These are phyloP conservation scores for Lodderomyces margitis DNA, from an alignment of 1,139 yeast genomes.

Conservation along the genomic window DNA sequence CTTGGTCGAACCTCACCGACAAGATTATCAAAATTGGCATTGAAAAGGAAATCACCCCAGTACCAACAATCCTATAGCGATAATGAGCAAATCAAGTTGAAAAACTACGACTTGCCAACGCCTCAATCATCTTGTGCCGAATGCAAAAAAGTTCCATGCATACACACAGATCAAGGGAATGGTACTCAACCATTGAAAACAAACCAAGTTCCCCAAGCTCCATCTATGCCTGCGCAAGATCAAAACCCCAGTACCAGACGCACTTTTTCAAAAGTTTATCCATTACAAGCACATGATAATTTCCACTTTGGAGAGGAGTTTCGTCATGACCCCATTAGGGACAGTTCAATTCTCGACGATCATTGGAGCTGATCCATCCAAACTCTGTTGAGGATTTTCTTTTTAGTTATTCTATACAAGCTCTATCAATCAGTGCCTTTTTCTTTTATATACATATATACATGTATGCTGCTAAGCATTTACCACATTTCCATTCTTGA, in stretches of 20 bases:
- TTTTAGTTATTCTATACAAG: constrained; percentile 1
- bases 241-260: not conserved
- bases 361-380: constrained; percentile 2
- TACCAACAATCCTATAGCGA: not conserved
- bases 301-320: not conserved
- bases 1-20: constrained; percentile 12
- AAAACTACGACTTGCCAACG: constrained; percentile 13
- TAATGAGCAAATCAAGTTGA: constrained; percentile 8
- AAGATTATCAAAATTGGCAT: constrained; percentile 11
- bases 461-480: not conserved
- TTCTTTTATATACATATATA: not conserved
- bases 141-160: constrained; percentile 12
- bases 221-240: constrained; percentile 7
- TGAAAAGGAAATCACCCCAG: not conserved
- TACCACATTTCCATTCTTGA: constrained; percentile 27
- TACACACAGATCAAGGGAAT: constrained; percentile 9
- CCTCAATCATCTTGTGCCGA: constrained; percentile 15
- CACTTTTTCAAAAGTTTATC: not conserved
- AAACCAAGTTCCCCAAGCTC: constrained; percentile 3
- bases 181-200: constrained; percentile 4
- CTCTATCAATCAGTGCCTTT: not conserved
- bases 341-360: constrained; percentile 1
- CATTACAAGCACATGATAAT: not conserved
- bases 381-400: not conserved
- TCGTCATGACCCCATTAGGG: constrained; percentile 2